These are phyloP conservation scores for Ochetophila trinervis DNA, from an alignment of 306 rosid species.

Conservation along the genomic window DNA sequence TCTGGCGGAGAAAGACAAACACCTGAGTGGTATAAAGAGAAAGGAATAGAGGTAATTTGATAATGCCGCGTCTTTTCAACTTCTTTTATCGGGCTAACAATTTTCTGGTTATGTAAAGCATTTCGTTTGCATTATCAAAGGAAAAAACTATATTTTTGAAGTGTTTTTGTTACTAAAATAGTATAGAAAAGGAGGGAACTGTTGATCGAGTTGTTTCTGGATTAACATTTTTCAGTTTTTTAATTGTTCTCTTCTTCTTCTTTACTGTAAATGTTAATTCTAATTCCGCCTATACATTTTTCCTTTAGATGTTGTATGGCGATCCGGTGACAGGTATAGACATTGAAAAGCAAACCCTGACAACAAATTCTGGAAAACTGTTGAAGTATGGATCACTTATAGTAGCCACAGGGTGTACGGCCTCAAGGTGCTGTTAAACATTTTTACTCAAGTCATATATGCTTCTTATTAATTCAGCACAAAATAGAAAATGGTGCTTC, in stretches of 20 bases:
- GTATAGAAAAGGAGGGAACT: not conserved
- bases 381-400: conserved; percentile 83
- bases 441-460: conserved; percentile 11
- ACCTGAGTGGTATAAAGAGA: conserved; percentile 86
- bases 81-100: not conserved
- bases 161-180: not conserved
- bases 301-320: conserved; percentile 60
- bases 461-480: not conserved
- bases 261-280: conserved; percentile 3
- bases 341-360: conserved; percentile 61
- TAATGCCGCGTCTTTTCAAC: conserved; percentile 6
- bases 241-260: not conserved
- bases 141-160: not conserved
- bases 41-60: conserved; percentile 77
- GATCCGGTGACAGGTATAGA: conserved; percentile 69
- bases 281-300: conserved; percentile 14
- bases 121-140: not conserved
- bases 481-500: not conserved
- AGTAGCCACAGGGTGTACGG: conserved; percentile 79
- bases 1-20: conserved; percentile 96
- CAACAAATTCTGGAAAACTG: conserved; percentile 73
- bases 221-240: not conserved
- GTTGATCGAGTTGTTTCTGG: not conserved
- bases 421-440: conserved; percentile 58
- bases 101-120: not conserved